These are phyloP conservation scores for Daedalea quercina DNA, from an alignment of 768 basidiomycete species.

Conservation along the genomic window DNA sequence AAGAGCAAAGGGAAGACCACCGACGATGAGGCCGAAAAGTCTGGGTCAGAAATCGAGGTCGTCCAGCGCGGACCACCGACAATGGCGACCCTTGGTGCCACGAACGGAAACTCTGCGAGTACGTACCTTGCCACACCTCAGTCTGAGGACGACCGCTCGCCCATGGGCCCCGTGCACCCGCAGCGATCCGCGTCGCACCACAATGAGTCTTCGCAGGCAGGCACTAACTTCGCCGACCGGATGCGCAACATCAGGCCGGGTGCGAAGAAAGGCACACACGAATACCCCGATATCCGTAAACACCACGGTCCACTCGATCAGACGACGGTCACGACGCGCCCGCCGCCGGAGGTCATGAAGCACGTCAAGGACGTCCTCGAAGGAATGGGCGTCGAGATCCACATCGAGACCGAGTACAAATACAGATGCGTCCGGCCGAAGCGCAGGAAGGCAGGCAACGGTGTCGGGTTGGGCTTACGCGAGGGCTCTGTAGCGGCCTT, in stretches of 20 bases:
- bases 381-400: constrained; percentile 87
- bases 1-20: constrained; percentile 43
- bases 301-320: constrained; percentile 94
- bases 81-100: constrained; percentile 8
- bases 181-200: constrained; percentile 39
- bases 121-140: constrained; percentile 6
- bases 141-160: constrained; percentile 12
- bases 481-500: constrained; percentile 58
- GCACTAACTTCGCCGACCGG: constrained; percentile 21
- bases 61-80: constrained; percentile 6
- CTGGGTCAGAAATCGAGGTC: constrained; percentile 7
- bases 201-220: constrained; percentile 34
- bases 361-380: constrained; percentile 76
- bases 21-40: constrained; percentile 22
- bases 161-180: constrained; percentile 26
- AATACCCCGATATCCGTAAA: constrained; percentile 43
- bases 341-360: constrained; percentile 83
- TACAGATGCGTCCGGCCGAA: constrained; percentile 79
- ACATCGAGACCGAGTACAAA: constrained; percentile 87
- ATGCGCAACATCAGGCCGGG: constrained; percentile 29
- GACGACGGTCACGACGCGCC: constrained; percentile 75
- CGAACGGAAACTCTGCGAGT: neutral
- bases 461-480: constrained; percentile 37
- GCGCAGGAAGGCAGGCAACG: constrained; percentile 47
- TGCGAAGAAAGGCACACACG: constrained; percentile 18